Evolutionary conservation across 768 basidiomycete species (phyloP), one percentile per base, ranked within the genome.

Genomic region (Phylloporus scabripes): DNA sequence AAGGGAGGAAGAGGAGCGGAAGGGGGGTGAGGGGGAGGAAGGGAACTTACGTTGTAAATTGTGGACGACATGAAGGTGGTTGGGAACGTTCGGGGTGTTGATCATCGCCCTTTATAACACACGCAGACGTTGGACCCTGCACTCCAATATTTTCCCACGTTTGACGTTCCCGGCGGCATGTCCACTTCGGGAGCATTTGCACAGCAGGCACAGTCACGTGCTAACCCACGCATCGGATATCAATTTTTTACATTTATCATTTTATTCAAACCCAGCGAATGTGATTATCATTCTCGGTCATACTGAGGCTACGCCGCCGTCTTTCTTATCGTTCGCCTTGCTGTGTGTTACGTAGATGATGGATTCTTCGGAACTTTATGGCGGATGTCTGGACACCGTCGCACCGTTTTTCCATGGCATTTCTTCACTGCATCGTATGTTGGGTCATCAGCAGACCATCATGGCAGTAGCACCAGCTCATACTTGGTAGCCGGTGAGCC

Each of bases 21-120:
- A 32, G 32, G 15, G 49, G 38, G 14, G 14, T 20, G 12, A 15
- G 5, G 28, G 38, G 21, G 10, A 28, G 15, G 12, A 42, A 26
- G 39, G 9, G 46, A 54, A 68, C 67, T 68, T 53, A 68, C 67
- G 48, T 68, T 68, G 63, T 68, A 68, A 49, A 68, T 68, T 53
- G 67, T 70, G 56, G 67, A 70, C 54, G 67, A 70, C 67, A 68
- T 68, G 66, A 32, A 51, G 55, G 66, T 44, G 23, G 62, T 68
- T 68, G 68, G 67, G 65, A 67, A 69, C 60, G 65, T 57, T 61
- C 54, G 60, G 61, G 64, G 58, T 63, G 65, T 69, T 67, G 65
- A 67, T 67, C 65, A 69, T 69, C 65, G 67, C 65, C 60, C 65
- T 67, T 67, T 67, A 67, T 67, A 69, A 67, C 55, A 58, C 63